Percentiles rank a stretch among this genome's conserved stretches.
These are phyloP conservation scores for Colletotrichum falcatum DNA, from an alignment of 2,329 filamentous ascomycete genomes.

Conservation along the genomic window DNA sequence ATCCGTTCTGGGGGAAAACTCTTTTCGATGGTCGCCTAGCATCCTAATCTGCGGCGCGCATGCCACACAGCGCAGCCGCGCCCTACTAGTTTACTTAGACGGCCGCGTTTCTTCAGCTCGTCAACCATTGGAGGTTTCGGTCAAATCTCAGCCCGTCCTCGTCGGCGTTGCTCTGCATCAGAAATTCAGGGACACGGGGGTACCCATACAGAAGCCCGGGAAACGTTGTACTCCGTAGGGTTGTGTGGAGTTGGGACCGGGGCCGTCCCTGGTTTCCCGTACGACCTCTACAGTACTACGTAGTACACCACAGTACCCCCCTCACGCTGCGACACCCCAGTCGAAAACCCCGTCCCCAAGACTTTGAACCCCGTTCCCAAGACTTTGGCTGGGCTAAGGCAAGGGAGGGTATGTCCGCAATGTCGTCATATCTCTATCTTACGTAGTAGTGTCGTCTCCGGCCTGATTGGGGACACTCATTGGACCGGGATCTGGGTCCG, in stretches of 20 bases:
- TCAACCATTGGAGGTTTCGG: background rate
- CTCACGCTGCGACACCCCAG: background rate
- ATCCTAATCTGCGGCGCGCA: conserved; percentile 5
- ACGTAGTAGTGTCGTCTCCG: background rate
- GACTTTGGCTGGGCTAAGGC: conserved; percentile 25
- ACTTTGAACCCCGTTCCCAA: conserved; percentile 25
- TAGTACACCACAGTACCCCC: no score
- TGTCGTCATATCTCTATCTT: conserved; percentile 35
- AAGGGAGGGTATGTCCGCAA: conserved; percentile 34
- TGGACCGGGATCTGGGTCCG: conserved; percentile 8
- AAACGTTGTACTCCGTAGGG: conserved; percentile 28
- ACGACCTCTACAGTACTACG: background rate
- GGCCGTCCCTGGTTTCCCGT: conserved; percentile 28
- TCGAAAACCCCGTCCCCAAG: conserved; percentile 17
- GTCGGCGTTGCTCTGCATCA: conserved; percentile 26
- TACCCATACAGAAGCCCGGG: conserved; percentile 15
- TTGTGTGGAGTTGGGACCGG: conserved; percentile 36
- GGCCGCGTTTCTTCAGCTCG: background rate
- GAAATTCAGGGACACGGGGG: conserved; percentile 36
- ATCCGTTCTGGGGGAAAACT: conserved; percentile 5
- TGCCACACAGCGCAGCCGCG: conserved; percentile 12
- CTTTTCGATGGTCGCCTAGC: conserved; percentile 9
- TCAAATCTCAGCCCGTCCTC: conserved; percentile 10
- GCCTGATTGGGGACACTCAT: conserved; percentile 5
- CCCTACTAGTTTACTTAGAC: no score